Percentiles rank a stretch among this genome's conserved stretches.
These are phyloP conservation scores for Daldinia bambusicola DNA, from an alignment of 495 filamentous ascomycete species.

Conservation along the genomic window DNA sequence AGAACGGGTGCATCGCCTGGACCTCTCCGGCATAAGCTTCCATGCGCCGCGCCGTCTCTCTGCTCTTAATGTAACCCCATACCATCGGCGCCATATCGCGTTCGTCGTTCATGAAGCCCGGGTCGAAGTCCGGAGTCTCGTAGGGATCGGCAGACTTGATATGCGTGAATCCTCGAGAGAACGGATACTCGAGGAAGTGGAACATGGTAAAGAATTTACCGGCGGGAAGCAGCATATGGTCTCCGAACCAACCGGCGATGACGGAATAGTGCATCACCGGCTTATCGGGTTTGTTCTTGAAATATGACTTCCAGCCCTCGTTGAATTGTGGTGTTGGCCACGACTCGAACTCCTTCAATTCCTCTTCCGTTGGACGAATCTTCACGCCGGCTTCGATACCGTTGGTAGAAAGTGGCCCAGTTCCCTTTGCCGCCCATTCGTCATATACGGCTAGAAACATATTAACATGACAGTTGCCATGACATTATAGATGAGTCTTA, in stretches of 20 bases:
- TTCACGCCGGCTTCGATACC: constrained; percentile 88
- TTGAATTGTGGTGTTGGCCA: constrained; percentile 76
- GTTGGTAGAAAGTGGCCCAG: constrained; percentile 82
- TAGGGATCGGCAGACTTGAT: constrained; percentile 78
- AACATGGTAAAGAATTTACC: constrained; percentile 92
- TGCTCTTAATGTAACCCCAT: constrained; percentile 88
- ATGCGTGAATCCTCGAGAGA: constrained; percentile 78
- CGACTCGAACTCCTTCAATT: constrained; percentile 72
- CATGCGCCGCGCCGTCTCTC: constrained; percentile 83
- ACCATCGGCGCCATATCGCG: constrained; percentile 86
- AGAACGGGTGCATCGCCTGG: constrained; percentile 72
- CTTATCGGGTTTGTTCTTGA: constrained; percentile 86
- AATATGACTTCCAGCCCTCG: constrained; percentile 80
- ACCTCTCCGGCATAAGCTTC: constrained; percentile 82
- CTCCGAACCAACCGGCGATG: constrained; percentile 73
- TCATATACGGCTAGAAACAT: constrained; percentile 63
- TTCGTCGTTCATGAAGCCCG: constrained; percentile 87
- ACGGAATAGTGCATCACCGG: constrained; percentile 86
- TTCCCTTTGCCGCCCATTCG: constrained; percentile 83
- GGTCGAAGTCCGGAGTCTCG: constrained; percentile 80
- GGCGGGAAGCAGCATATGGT: constrained; percentile 77
- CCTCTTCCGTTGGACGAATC: constrained; percentile 74
- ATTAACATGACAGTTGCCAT: constrained; percentile 16
- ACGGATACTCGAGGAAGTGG: constrained; percentile 86
- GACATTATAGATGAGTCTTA: constrained; percentile 24